Percentiles rank a stretch among this genome's conserved stretches.
phyloP scores from a whole-genome alignment of 805 yeast genomes.

The Candida schatavii region DNA sequence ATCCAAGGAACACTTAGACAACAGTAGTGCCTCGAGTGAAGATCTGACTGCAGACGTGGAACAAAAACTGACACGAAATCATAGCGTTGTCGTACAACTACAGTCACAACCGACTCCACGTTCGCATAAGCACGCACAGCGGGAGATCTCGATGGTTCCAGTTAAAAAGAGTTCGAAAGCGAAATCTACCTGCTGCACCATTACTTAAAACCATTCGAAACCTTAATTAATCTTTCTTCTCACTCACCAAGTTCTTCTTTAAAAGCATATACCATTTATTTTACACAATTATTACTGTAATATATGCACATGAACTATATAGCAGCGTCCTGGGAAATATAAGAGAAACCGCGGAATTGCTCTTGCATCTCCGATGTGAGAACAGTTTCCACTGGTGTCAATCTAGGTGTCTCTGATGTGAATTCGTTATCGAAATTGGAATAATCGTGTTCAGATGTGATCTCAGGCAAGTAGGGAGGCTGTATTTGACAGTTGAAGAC shows the following conservation, averaged over 20 bases:
- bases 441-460: conserved; percentile 84
- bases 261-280: no score
- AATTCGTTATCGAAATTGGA: conserved; percentile 93
- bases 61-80: no score
- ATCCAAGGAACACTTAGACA: no score
- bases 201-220: not conserved
- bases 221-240: not conserved
- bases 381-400: conserved; percentile 91
- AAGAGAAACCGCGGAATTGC: conserved; percentile 95
- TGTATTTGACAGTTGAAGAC: conserved; percentile 65
- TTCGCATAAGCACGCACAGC: no score
- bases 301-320: no score
- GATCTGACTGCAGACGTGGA: no score
- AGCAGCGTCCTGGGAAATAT: conserved; percentile 62
- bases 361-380: conserved; percentile 88
- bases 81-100: no score
- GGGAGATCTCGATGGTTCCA: no score
- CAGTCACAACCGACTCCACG: no score
- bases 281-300: no score
- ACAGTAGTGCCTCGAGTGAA: no score
- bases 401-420: conserved; percentile 88
- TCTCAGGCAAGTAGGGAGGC: conserved; percentile 89
- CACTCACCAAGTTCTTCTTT: no score
- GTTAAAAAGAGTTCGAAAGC: not conserved
- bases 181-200: conserved; percentile 2